A percentile compares a stretch with the other conserved stretches of the same genome.
These are phyloP conservation scores for Cylindrotheca fusiformis DNA, from an alignment of 108 stramenopile genomes.

Conservation along the genomic window DNA sequence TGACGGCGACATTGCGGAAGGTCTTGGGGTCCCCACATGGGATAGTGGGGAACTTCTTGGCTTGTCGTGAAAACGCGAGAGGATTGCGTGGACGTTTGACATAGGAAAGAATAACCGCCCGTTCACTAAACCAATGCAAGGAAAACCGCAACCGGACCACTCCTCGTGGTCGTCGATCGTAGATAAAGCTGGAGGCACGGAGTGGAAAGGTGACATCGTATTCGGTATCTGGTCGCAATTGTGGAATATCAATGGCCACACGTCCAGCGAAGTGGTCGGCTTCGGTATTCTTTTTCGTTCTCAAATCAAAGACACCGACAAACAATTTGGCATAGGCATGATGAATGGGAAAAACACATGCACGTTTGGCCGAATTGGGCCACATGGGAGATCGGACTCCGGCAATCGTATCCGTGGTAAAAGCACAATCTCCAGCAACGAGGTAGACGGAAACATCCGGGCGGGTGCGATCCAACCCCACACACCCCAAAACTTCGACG, in stretches of 20 bases:
- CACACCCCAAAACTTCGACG: constrained; percentile 50
- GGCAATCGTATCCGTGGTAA: constrained; percentile 55
- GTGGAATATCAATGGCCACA: constrained; percentile 46
- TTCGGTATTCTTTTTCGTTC: constrained; percentile 35
- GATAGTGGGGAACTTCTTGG: constrained; percentile 42
- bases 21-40: constrained; percentile 63
- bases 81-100: constrained; percentile 38
- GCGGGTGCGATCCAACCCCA: constrained; percentile 40
- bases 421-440: constrained; percentile 57
- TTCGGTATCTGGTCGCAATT: constrained; percentile 49
- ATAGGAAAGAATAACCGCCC: constrained; percentile 51
- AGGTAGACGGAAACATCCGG: constrained; percentile 46
- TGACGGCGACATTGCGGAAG: constrained; percentile 58
- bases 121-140: constrained; percentile 56
- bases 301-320: constrained; percentile 62
- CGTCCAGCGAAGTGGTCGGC: constrained; percentile 58
- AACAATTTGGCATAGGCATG: constrained; percentile 63
- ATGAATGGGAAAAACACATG: constrained; percentile 54
- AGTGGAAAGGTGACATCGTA: constrained; percentile 68
- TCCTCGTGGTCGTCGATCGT: constrained; percentile 55
- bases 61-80: constrained; percentile 34
- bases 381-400: constrained; percentile 58
- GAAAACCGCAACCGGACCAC: constrained; percentile 60
- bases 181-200: constrained; percentile 48
- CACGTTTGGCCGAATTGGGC: constrained; percentile 45